Conservation (phyloP, 371 early-diverging fungal genomes). For the Aphelidium insulamus region DNA sequence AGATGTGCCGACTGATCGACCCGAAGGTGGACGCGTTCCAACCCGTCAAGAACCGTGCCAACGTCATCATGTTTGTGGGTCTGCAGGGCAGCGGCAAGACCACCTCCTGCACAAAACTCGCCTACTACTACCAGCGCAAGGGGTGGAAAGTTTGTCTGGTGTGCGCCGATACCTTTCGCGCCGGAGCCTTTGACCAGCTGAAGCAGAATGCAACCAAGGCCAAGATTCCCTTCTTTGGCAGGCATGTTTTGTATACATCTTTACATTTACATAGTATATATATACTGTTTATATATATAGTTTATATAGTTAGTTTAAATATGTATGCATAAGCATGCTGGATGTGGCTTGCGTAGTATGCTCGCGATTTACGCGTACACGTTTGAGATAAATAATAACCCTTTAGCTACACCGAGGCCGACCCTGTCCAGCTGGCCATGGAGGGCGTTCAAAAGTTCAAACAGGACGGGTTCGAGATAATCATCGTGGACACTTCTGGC, state of each 20-base stretch:
- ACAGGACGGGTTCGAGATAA: conserved; percentile 89
- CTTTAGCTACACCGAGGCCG: conserved; percentile 64
- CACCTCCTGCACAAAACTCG: conserved; percentile 96
- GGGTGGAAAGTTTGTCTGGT: conserved; percentile 94
- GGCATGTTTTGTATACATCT: conserved; percentile 9
- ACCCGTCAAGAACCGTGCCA: conserved; percentile 60
- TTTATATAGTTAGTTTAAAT: neutral
- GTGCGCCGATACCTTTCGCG: conserved; percentile 99
- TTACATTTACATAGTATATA: neutral
- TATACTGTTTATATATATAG: neutral
- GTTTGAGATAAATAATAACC: conserved; percentile 1
- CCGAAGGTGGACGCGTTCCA: conserved; percentile 73
- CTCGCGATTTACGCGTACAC: neutral
- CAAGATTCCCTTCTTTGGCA: conserved; percentile 93
- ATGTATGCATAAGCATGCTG: too few species aligned
- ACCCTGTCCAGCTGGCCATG: conserved; percentile 84
- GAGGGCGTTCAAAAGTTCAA: conserved; percentile 95
- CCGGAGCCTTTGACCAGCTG: conserved; percentile 99
- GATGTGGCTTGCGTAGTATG: neutral
- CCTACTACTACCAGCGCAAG: conserved; percentile 86
- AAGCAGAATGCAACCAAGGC: conserved; percentile 97
- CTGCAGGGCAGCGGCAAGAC: conserved; percentile 99
- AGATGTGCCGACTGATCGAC: conserved; percentile 80
- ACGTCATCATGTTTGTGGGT: conserved; percentile 98
- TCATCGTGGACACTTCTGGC: conserved; percentile 98